Base-by-base conservation (phyloP, 495 filamentous ascomycete genomes). In the Aspergillus sclerotiicarbonarius region DNA sequence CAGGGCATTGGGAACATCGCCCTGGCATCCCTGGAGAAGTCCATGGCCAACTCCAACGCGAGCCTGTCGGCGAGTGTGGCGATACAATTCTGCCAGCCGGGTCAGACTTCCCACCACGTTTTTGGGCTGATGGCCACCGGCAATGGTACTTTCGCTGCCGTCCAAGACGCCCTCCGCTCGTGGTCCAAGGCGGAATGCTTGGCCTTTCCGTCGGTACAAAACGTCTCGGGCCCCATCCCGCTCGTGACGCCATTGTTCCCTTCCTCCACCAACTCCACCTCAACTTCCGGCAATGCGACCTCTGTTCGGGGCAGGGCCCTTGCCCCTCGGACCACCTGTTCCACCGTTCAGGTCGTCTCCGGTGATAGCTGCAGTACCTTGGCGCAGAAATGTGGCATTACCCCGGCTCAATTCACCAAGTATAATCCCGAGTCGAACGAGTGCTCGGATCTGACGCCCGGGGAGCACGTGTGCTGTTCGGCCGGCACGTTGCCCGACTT, bases 401-500 rank as follows among this genome's bases (percentile, higher is more conserved):
- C 70, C 8, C 35, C 33, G 1, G 64, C 59, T 1, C 61, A 78
- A 44, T 75, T 82, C 37, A 71, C 54, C 19, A 69, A 74, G 58
- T 73, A 67, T 62, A 82, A 80, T 64, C 51, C 74, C 5, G 61
- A 43, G 3, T n/a, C 60, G 3, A 62, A 62, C 37, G 52, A 77
- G 10, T 82, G 78, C 64, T 64, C 70, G 1, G 68, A 45, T 4
- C 64, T 84, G 9, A 48, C 54, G 21, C 33, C 57, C 4, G 59
- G 63, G 2, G 68, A 82, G 52, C 54, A 67, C 16, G 74, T 82
- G 20, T 83, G 82, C 69, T 82, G 81, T 59, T 71, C 73, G 3
- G 19, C 55, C 1, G 80, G 82, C 12, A 59, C 50, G 0, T 59
- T 77, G 0, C 77, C 76, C 0, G 71, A 82, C 60, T 63, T 63